Evolutionary conservation across 805 yeast species (phyloP), one percentile per base, ranked within the genome.

Genomic region (Wickerhamiella siamensis): DNA sequence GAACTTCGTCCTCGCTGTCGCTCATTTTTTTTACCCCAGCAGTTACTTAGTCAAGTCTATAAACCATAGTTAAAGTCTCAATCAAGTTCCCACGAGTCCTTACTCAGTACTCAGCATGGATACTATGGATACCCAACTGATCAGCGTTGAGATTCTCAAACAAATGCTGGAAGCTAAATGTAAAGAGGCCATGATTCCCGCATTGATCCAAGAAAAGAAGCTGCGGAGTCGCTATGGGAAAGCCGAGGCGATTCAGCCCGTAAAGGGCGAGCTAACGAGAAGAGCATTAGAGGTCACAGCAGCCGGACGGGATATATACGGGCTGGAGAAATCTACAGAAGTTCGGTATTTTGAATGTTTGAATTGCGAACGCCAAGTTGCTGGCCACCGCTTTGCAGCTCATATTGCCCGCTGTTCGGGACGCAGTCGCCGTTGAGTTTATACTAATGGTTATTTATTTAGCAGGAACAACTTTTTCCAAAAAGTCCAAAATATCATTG

Each of bases 331-430:
- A 39, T 59, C 52, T 22, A 68, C 70, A 37, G 83, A 76, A 36
- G 56, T 70, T 15, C 59, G 70, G 41, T 84, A 86, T 58, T 83
- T 84, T 52, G 72, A 66, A 43, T 88, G 98, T 61, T 69, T 70
- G 4, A 79, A 81, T 50, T 88, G 98, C 60, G 77, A 74, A 16
- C 67, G 98, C 43, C 83, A 79, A 53, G 79, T 88, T 5, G 88
- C 95, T 0, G 95, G 94, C 1, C 79, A 83, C 31, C 66, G 98
- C 44, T 87, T 83, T 67, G 96, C 97, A 2, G 86, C 83, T 33
- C 98, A 88, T 61, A 69, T 88, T 24, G 93, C 86, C 56, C 75
- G 94, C 52, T 88, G 98, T 57, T 60, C 86, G 19, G 83, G 83
- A 35, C 81, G 95, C 5, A 49, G 55, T 21, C 36, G 53, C 6